Conservation (phyloP, 129 eudicot genomes). For the Centella asiatica region DNA sequence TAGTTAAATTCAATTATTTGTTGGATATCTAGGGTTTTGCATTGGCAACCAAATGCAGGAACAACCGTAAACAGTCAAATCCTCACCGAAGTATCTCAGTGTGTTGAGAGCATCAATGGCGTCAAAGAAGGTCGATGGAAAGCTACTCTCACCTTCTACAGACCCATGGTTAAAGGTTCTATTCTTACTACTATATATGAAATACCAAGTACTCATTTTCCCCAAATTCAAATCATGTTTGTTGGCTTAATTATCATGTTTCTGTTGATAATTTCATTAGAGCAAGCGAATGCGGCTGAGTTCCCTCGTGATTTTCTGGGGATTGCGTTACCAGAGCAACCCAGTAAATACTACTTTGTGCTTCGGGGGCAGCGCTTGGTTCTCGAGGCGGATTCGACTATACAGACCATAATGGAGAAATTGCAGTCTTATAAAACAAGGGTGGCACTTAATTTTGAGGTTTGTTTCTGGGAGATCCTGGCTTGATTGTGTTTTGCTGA, state of each 20-base stretch:
- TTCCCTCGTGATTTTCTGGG: conserved; percentile 89
- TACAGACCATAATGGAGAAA: conserved; percentile 87
- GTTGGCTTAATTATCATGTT: not conserved
- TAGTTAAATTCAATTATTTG: not conserved
- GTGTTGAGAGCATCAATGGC: conserved; percentile 80
- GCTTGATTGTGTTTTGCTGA: not conserved
- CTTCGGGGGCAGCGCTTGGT: conserved; percentile 65
- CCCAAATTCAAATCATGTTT: not conserved
- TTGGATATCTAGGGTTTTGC: conserved; percentile 54
- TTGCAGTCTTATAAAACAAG: conserved; percentile 80
- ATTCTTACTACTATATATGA: not conserved
- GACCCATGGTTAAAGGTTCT: conserved; percentile 66
- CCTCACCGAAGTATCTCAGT: conserved; percentile 75
- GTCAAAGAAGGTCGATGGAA: conserved; percentile 90
- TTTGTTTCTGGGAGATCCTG: conserved; percentile 10
- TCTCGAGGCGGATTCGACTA: conserved; percentile 70
- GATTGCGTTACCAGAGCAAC: conserved; percentile 72
- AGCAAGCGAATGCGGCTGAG: conserved; percentile 53
- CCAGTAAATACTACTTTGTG: conserved; percentile 72
- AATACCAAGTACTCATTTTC: not conserved
- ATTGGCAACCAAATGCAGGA: conserved; percentile 92
- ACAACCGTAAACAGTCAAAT: conserved; percentile 66
- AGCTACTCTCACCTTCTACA: conserved; percentile 71
- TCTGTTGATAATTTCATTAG: conserved; percentile 24
- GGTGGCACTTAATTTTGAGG: conserved; percentile 87